Evolutionary conservation across 2,329 filamentous ascomycete genomes (phyloP).

Genomic region (Colletotrichum kahawae): DNA sequence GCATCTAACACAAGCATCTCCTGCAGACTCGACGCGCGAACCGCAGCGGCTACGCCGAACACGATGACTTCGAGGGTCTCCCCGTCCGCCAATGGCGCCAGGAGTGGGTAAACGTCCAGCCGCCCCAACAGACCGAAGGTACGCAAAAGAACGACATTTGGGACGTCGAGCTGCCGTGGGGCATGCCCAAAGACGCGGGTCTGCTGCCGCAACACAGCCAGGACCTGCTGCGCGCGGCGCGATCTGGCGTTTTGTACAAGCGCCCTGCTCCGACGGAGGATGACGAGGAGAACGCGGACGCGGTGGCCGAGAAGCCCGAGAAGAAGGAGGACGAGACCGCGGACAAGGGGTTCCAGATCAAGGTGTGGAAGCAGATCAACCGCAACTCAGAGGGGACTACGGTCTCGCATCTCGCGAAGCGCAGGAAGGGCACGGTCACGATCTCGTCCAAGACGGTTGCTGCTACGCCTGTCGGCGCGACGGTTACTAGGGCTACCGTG

Average conservation of each 20-base stretch:
- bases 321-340: slow-evolving; percentile 69
- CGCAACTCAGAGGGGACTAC: slow-evolving; percentile 60
- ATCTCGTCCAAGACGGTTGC: slow-evolving; percentile 57
- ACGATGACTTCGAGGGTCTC: slow-evolving; percentile 72
- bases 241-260: slow-evolving; percentile 79
- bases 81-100: slow-evolving; percentile 91
- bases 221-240: slow-evolving; percentile 80
- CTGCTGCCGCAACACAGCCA: slow-evolving; percentile 81
- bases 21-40: slow-evolving; percentile 61
- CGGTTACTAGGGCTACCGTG: slow-evolving; percentile 79
- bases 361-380: slow-evolving; percentile 66
- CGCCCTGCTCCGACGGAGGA: slow-evolving; percentile 67
- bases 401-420: slow-evolving; percentile 63
- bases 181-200: slow-evolving; percentile 86
- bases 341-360: slow-evolving; percentile 58
- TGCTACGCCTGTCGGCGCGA: slow-evolving; percentile 52
- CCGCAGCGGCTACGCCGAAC: slow-evolving; percentile 61
- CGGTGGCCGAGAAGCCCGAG: slow-evolving; percentile 55
- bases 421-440: slow-evolving; percentile 65
- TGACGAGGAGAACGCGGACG: slow-evolving; percentile 59
- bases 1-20: slow-evolving; percentile 19
- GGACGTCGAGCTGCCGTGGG: slow-evolving; percentile 75
- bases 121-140: slow-evolving; percentile 68
- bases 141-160: slow-evolving; percentile 70
- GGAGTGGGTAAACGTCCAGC: slow-evolving; percentile 70